Percentiles rank a stretch among this genome's conserved stretches.
These are phyloP conservation scores for Amoebophrya sp. DNA, from an alignment of 169 alveolate species.

Conservation along the genomic window DNA sequence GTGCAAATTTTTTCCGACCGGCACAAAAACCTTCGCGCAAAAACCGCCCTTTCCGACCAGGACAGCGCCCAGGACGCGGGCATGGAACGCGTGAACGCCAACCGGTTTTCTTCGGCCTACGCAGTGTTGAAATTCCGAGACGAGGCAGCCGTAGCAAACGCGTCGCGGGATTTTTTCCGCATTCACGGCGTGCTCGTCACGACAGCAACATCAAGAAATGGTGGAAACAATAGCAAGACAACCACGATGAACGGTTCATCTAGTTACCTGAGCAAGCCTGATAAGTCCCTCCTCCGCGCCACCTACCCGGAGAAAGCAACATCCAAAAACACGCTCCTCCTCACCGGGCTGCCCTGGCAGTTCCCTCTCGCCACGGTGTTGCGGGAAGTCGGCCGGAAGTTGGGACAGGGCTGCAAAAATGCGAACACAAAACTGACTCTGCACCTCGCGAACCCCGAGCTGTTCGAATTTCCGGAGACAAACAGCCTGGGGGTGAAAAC, in stretches of 20 bases:
- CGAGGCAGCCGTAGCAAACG: neutral
- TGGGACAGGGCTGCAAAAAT: neutral
- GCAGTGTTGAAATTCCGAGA: neutral
- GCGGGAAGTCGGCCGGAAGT: neutral
- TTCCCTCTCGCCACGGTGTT: neutral
- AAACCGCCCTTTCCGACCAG: neutral
- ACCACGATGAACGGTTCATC: too few species aligned
- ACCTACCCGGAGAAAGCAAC: neutral
- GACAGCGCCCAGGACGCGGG: neutral
- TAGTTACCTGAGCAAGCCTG: too few species aligned
- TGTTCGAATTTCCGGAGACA: neutral
- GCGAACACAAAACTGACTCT: neutral
- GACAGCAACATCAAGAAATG: neutral
- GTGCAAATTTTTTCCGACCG: neutral
- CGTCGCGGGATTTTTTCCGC: conserved; percentile 8
- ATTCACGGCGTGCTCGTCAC: neutral
- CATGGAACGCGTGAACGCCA: neutral
- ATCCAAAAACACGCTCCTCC: neutral
- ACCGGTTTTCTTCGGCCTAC: neutral
- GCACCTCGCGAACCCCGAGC: neutral
- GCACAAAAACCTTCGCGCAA: neutral
- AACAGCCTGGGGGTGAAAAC: neutral
- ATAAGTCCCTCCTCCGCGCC: too few species aligned
- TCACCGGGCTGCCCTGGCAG: conserved; percentile 10
- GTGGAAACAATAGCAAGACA: too few species aligned